Base-by-base conservation (phyloP, 2,329 filamentous ascomycete species). In the Fonsecaea nubica region DNA sequence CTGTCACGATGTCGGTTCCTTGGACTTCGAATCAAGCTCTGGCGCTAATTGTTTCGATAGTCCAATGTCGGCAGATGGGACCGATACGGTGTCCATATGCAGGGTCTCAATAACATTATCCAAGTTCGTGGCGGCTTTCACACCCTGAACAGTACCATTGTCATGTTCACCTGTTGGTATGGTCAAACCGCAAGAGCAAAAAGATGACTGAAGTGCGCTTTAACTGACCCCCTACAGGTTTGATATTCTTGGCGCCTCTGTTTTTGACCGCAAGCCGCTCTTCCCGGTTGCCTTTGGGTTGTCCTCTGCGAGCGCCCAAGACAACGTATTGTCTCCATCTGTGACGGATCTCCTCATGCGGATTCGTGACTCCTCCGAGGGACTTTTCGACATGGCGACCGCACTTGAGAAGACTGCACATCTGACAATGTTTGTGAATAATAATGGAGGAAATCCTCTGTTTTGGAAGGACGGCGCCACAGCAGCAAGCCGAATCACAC, bases 1-100 rank as follows among this genome's bases (percentile, higher is more conserved):
- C n/a, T 73, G 72, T 25, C 72, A 73, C 40, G 72, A 73, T 69
- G 72, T 73, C 12, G 13, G 70, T 67, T 21, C 30, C 36, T 12
- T 21, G 40, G 65, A 59, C 53, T 68, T 38, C 15, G 18, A 15
- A 18, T 45, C 15, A 4, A n/a, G 32, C 10, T 4, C 13, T 18
- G 45, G 5, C 35, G 33, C 25, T 48, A 60, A 52, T n/a, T 21
- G n/a, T 58, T 55, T 6, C 25, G n/a, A 32, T 45, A 67, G 65
- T 61, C 62, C 52, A 72, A 72, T 55, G 66, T 74, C 4, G 70
- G 72, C 3, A 69, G 56, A n/a, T 64, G 69, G 56, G 62, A 69
- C 50, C 69, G 73, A 38, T 74, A 67, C 66, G 61, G 36, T 4
- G 61, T 71, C 33, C 72, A 75, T 58, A 71, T 73, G 30, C 52